Evolutionary conservation across 2,329 filamentous ascomycete genomes (phyloP).

Genomic region (Reticulascus tulasneorum): DNA sequence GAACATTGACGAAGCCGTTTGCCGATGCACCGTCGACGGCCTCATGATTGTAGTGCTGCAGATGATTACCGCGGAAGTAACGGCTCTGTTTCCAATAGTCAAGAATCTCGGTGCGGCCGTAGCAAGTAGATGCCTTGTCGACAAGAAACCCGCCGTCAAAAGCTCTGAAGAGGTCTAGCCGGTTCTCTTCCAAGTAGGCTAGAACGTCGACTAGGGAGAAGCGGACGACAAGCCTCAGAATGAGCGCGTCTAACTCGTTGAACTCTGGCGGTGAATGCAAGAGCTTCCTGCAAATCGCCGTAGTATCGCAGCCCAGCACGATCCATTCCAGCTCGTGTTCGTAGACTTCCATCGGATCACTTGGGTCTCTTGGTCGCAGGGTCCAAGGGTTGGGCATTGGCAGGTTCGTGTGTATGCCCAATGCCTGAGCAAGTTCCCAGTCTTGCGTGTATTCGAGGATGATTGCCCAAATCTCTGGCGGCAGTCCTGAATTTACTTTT

Average conservation of each 20-base stretch:
- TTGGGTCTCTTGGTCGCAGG: conserved; percentile 51
- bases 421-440: conserved; percentile 82
- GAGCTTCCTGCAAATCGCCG: conserved; percentile 70
- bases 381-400: conserved; percentile 69
- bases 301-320: conserved; percentile 68
- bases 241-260: conserved; percentile 69
- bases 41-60: conserved; percentile 64
- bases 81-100: conserved; percentile 88
- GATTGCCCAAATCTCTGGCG: conserved; percentile 84
- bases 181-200: conserved; percentile 59
- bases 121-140: conserved; percentile 83
- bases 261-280: conserved; percentile 67
- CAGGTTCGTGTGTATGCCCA: conserved; percentile 77
- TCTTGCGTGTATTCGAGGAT: conserved; percentile 81
- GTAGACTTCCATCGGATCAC: conserved; percentile 65
- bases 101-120: conserved; percentile 77
- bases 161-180: conserved; percentile 73
- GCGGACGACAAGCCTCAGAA: conserved; percentile 85
- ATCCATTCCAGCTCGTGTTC: conserved; percentile 82
- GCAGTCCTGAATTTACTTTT: conserved; percentile 49
- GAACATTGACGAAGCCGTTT: conserved; percentile 76
- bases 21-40: conserved; percentile 84
- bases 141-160: conserved; percentile 83
- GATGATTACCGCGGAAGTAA: conserved; percentile 76
- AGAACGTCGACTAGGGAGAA: conserved; percentile 81